Evolutionary conservation across 2,329 filamentous ascomycete genomes (phyloP).

Genomic region (Fusarium luffae): DNA sequence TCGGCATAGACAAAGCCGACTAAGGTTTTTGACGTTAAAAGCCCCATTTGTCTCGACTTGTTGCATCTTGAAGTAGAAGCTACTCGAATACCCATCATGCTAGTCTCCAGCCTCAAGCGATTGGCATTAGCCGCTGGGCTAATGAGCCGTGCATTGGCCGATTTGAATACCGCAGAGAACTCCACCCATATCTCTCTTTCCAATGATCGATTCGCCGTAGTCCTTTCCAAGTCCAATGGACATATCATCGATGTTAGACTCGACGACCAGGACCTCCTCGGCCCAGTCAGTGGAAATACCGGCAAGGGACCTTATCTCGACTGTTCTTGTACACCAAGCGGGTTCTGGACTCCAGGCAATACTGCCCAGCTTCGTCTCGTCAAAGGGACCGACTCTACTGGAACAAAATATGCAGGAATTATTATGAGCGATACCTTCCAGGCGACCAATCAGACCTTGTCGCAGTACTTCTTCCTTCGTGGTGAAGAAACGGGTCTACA

Average conservation of each 20-base stretch:
- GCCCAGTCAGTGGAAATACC: constrained; percentile 45
- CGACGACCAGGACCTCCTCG: constrained; percentile 60
- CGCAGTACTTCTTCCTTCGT: constrained; percentile 72
- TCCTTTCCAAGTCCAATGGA: constrained; percentile 24
- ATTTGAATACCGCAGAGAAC: constrained; percentile 24
- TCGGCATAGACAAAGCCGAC: constrained; percentile 19
- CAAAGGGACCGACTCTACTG: constrained; percentile 57
- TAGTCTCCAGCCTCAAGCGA: background rate
- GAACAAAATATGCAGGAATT: constrained; percentile 65
- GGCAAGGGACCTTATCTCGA: constrained; percentile 69
- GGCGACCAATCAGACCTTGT: constrained; percentile 65
- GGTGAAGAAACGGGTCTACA: constrained; percentile 71
- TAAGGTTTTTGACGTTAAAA: background rate
- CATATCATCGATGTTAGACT: constrained; percentile 32
- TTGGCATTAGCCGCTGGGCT: constrained; percentile 13
- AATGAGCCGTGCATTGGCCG: background rate
- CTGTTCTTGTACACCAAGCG: constrained; percentile 68
- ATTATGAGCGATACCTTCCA: constrained; percentile 68
- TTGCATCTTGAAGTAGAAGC: rapidly evolving
- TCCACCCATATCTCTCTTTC: constrained; percentile 34
- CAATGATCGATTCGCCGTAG: constrained; percentile 26
- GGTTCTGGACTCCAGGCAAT: constrained; percentile 67
- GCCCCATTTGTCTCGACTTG: rapidly evolving
- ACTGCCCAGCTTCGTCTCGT: constrained; percentile 58
- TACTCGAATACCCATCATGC: background rate